Evolutionary conservation across 768 basidiomycete genomes (phyloP).

Genomic region (Tricholoma saponaceum): DNA sequence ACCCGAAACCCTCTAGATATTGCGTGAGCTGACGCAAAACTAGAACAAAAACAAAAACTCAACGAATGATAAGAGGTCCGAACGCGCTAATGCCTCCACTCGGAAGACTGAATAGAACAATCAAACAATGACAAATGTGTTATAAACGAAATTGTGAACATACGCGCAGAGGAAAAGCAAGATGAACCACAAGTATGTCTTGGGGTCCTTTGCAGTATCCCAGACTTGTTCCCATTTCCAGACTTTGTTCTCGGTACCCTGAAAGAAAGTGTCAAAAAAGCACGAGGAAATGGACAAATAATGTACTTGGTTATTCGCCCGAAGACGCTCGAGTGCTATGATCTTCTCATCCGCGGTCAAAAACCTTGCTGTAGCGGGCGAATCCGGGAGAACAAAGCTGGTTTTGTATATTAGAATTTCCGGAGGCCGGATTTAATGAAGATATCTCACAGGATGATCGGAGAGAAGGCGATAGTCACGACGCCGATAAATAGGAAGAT

Average conservation of each 20-base stretch:
- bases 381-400: slow-evolving; percentile 41
- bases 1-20: slow-evolving; percentile 34
- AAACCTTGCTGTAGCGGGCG: slow-evolving; percentile 38
- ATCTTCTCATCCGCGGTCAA: slow-evolving; percentile 37
- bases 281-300: not conserved
- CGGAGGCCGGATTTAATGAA: not conserved
- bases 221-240: slow-evolving; percentile 43
- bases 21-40: not conserved
- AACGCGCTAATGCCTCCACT: slow-evolving; percentile 40
- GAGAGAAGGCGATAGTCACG: slow-evolving; percentile 34
- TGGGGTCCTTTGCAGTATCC: slow-evolving; percentile 34
- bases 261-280: not conserved
- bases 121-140: not conserved
- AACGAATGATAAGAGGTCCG: slow-evolving; percentile 40
- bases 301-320: slow-evolving; percentile 36
- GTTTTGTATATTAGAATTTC: not conserved
- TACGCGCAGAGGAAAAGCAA: slow-evolving; percentile 41
- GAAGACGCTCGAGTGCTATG: slow-evolving; percentile 36
- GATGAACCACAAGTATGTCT: slow-evolving; percentile 39
- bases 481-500: slow-evolving; percentile 45
- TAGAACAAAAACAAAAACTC: not conserved
- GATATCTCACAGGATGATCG: slow-evolving; percentile 28
- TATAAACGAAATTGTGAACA: not conserved
- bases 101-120: slow-evolving; percentile 20
- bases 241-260: slow-evolving; percentile 39